Conservation (phyloP, 371 early-diverging fungal genomes). For the Mucor plumbeus region DNA sequence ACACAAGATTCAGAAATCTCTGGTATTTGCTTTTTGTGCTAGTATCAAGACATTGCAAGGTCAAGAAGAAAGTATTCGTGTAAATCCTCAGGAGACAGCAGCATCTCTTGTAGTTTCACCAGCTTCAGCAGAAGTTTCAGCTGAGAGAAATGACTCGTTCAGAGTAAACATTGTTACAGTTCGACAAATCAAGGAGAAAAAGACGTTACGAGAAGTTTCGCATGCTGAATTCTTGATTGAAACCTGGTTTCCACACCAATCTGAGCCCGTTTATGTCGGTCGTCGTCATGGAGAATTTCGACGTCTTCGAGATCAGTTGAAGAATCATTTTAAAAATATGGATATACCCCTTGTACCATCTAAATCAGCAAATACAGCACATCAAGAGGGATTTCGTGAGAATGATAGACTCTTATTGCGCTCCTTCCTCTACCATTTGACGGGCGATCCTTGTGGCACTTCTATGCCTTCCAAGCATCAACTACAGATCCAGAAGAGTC, state of each 20-base stretch:
- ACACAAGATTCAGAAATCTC: conserved; percentile 42
- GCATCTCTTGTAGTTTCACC: neutral
- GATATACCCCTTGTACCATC: conserved; percentile 39
- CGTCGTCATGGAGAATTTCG: conserved; percentile 46
- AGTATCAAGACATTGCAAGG: conserved; percentile 50
- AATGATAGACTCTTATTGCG: conserved; percentile 60
- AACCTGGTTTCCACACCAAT: conserved; percentile 19
- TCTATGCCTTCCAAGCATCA: conserved; percentile 13
- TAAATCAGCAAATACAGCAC: conserved; percentile 21
- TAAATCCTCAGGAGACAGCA: neutral
- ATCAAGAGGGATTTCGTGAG: conserved; percentile 40
- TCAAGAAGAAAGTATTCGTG: conserved; percentile 39
- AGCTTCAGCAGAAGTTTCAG: conserved; percentile 8
- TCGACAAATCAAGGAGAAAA: conserved; percentile 28
- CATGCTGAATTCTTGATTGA: conserved; percentile 49
- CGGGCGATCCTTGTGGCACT: conserved; percentile 9
- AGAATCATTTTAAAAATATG: conserved; percentile 27
- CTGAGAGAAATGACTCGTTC: neutral
- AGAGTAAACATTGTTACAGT: conserved; percentile 27
- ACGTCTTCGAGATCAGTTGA: conserved; percentile 36
- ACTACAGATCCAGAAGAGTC: conserved; percentile 29
- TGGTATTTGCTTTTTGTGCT: conserved; percentile 47
- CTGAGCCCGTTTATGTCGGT: conserved; percentile 36
- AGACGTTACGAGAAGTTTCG: conserved; percentile 23
- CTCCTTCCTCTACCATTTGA: conserved; percentile 49